A percentile compares a stretch with the other conserved stretches of the same genome.
These are phyloP conservation scores for Hypoxylon sp. DNA, from an alignment of 2,329 filamentous ascomycete genomes.

Conservation along the genomic window DNA sequence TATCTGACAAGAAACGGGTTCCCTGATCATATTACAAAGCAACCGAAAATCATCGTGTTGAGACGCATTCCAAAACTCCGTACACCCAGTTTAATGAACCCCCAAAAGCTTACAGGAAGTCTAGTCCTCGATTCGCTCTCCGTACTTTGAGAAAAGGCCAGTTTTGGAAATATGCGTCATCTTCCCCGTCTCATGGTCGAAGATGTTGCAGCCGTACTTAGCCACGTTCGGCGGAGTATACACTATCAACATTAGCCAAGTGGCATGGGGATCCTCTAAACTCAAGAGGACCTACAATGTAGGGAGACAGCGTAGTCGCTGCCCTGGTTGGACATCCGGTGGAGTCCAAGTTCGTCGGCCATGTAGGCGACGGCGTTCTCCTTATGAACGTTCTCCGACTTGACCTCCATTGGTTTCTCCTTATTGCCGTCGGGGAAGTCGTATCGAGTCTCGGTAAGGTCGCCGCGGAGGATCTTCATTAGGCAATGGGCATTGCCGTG, in stretches of 20 bases:
- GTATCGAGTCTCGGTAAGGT: constrained; percentile 85
- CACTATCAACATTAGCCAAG: constrained; percentile 62
- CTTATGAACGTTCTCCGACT: constrained; percentile 76
- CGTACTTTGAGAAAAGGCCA: constrained; percentile 78
- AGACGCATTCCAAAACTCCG: constrained; percentile 37
- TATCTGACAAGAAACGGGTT: constrained; percentile 20
- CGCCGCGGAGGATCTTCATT: constrained; percentile 89
- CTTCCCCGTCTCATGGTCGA: constrained; percentile 82
- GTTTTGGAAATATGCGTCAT: constrained; percentile 79
- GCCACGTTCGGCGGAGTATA: constrained; percentile 93
- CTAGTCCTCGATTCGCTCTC: constrained; percentile 62
- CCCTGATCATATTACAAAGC: constrained; percentile 20
- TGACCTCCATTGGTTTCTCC: constrained; percentile 72
- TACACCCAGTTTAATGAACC: constrained; percentile 27
- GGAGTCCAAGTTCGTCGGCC: constrained; percentile 89
- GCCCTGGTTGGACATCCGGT: constrained; percentile 84
- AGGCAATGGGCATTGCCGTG: constrained; percentile 91
- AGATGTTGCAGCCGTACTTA: constrained; percentile 84
- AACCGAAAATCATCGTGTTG: constrained; percentile 16
- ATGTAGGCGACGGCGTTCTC: constrained; percentile 89
- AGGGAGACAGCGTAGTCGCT: constrained; percentile 85
- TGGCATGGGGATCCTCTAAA: constrained; percentile 21
- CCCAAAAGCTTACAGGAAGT: constrained; percentile 25
- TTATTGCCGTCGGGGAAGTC: constrained; percentile 73
- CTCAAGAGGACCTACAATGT: constrained; percentile 69